A percentile compares a stretch with the other conserved stretches of the same genome.
Conservation (phyloP, 2,329 filamentous ascomycete genomes). For the Colletotrichum musae region DNA sequence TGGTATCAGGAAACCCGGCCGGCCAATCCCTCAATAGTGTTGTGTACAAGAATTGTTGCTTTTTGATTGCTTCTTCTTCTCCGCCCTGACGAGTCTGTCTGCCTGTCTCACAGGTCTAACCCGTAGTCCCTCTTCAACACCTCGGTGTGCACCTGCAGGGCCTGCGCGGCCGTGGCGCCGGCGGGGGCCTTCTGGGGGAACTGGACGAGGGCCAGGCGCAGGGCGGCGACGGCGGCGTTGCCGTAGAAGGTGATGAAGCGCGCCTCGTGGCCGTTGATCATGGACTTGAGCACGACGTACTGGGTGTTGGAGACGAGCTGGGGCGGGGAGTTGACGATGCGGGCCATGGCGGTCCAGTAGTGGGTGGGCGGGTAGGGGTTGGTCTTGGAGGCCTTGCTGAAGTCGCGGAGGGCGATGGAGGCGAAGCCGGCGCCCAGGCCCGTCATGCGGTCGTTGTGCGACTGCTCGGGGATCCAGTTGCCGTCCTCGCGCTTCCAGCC, state of each 20-base stretch:
- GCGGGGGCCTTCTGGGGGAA: conserved; percentile 72
- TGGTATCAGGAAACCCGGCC: too few species aligned
- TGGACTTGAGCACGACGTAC: conserved; percentile 76
- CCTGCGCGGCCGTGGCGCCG: conserved; percentile 64
- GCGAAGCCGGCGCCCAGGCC: conserved; percentile 89
- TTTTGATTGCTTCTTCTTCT: too few species aligned
- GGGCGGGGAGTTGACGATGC: conserved; percentile 81
- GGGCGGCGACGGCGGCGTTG: conserved; percentile 77
- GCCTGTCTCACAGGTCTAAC: conserved; percentile 54
- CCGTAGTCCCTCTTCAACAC: conserved; percentile 66
- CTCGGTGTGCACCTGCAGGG: conserved; percentile 68
- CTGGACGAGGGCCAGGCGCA: conserved; percentile 80
- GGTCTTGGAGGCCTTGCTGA: conserved; percentile 75
- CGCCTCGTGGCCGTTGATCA: conserved; percentile 80
- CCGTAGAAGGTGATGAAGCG: conserved; percentile 89
- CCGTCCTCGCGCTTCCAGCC: conserved; percentile 79
- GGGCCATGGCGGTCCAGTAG: conserved; percentile 86
- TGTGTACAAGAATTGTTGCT: too few species aligned
- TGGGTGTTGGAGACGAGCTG: conserved; percentile 80
- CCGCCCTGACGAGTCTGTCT: too few species aligned
- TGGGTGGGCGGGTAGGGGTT: conserved; percentile 84
- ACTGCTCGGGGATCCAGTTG: conserved; percentile 75
- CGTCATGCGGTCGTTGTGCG: conserved; percentile 86
- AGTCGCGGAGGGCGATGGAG: conserved; percentile 86
- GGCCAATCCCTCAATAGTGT: too few species aligned